phyloP scores from a whole-genome alignment of 495 filamentous ascomycete species.

The Penicillium cosmopolitanum region DNA sequence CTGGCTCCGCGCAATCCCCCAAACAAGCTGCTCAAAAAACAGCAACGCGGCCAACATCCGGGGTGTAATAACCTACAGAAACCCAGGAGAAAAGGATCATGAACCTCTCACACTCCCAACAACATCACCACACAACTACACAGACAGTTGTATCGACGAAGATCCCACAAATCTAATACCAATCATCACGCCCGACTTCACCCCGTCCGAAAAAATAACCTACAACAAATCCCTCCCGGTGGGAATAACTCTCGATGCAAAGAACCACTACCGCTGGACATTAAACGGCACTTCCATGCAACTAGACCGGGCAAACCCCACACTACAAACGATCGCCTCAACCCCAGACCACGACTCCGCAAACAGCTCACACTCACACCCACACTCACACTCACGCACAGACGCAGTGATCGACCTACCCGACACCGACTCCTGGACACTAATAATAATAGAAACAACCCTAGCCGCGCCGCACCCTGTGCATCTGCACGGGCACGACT shows the following conservation, averaged over 20 bases:
- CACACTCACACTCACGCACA: neutral
- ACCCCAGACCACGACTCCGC: neutral
- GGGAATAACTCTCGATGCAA: neutral
- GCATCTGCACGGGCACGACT: constrained; percentile 29
- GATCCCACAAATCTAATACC: constrained; percentile 9
- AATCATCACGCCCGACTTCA: neutral
- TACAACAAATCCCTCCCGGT: constrained; percentile 16
- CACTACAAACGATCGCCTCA: constrained; percentile 13
- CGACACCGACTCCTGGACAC: constrained; percentile 61
- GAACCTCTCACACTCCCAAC: neutral
- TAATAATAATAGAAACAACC: constrained; percentile 47
- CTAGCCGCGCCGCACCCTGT: constrained; percentile 19
- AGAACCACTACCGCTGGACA: constrained; percentile 18
- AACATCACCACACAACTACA: constrained; percentile 4
- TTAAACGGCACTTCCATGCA: constrained; percentile 18
- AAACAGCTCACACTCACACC: neutral
- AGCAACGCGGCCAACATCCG: constrained; percentile 48
- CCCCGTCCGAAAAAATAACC: neutral
- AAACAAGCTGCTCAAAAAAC: constrained; percentile 47
- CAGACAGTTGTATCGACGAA: constrained; percentile 11
- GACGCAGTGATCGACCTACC: constrained; percentile 5
- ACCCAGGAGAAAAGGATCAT: constrained; percentile 32
- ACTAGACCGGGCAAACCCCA: constrained; percentile 20
- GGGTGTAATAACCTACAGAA: constrained; percentile 57
- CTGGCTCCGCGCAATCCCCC: constrained; percentile 65